Evolutionary conservation across 768 basidiomycete genomes (phyloP).

Genomic region (Trametes villosa): DNA sequence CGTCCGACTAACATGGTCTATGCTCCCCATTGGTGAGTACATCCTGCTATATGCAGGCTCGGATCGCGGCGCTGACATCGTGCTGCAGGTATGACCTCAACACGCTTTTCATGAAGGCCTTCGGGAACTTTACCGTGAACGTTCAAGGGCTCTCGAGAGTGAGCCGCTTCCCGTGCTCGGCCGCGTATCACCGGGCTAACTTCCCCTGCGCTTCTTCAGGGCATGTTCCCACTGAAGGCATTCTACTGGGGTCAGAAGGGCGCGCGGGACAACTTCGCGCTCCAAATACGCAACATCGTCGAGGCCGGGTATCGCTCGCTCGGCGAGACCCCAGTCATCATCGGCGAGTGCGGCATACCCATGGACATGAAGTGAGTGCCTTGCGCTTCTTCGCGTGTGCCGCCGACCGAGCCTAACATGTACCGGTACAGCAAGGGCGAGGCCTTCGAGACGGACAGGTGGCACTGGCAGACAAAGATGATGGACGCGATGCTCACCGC

Average conservation of each 20-base stretch:
- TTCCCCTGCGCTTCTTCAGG: conserved; percentile 48
- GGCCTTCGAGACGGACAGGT: conserved; percentile 75
- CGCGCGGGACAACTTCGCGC: conserved; percentile 77
- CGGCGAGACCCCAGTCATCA: conserved; percentile 81
- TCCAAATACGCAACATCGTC: conserved; percentile 83
- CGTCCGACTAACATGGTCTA: conserved; percentile 68
- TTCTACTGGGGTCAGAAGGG: conserved; percentile 90
- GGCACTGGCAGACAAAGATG: conserved; percentile 85
- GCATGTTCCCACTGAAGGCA: conserved; percentile 78
- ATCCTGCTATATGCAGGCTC: neutral
- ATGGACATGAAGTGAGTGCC: conserved; percentile 93
- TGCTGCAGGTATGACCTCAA: conserved; percentile 88
- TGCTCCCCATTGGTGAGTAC: conserved; percentile 71
- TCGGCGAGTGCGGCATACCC: conserved; percentile 94
- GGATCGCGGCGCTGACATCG: conserved; percentile 32
- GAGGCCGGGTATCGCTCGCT: conserved; percentile 68
- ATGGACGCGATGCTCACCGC: conserved; percentile 92
- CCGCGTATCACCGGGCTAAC: conserved; percentile 14
- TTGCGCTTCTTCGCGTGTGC: neutral
- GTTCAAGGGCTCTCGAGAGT: conserved; percentile 92
- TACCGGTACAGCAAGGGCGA: conserved; percentile 56
- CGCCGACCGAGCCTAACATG: neutral
- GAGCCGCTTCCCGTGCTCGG: conserved; percentile 26
- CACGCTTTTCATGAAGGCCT: conserved; percentile 81
- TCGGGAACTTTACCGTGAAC: conserved; percentile 86